These are phyloP conservation scores for Sequoia sempervirens DNA, from an alignment of 75 land plant genomes.

Conservation along the genomic window DNA sequence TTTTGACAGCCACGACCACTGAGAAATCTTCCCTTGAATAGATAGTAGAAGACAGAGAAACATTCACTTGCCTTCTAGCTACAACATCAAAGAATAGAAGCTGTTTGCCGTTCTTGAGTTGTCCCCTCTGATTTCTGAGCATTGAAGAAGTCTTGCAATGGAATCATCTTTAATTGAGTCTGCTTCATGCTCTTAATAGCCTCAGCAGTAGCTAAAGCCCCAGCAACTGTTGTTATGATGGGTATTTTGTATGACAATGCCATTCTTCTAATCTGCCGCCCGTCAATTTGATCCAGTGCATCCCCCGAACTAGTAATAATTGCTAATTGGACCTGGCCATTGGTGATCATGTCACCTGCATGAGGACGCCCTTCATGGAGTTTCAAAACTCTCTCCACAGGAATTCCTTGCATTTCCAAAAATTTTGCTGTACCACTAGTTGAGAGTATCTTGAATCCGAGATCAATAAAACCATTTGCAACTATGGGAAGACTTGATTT, in stretches of 20 bases:
- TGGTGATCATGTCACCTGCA: conserved; percentile 92
- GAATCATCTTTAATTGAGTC: conserved; percentile 65
- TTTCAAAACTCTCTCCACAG: conserved; percentile 78
- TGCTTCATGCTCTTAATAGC: conserved; percentile 76
- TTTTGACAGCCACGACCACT: neutral
- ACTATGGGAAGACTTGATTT: conserved; percentile 61
- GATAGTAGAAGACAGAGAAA: neutral
- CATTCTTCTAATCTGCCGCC: conserved; percentile 77
- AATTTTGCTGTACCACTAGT: conserved; percentile 85
- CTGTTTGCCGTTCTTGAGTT: conserved; percentile 15
- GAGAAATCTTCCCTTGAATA: neutral
- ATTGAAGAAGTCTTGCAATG: conserved; percentile 83
- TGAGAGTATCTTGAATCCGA: conserved; percentile 72
- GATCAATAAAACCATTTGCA: conserved; percentile 61
- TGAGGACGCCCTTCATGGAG: conserved; percentile 98
- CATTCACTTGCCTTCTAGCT: neutral
- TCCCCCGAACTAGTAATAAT: conserved; percentile 96
- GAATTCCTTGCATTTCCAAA: conserved; percentile 57
- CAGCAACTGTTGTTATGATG: conserved; percentile 91
- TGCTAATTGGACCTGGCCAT: conserved; percentile 89
- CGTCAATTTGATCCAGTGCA: conserved; percentile 83
- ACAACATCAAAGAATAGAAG: conserved; percentile 16
- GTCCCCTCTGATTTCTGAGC: conserved; percentile 4
- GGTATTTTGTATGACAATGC: conserved; percentile 92
- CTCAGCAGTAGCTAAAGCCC: conserved; percentile 77